Conservation (phyloP, 805 yeast species). For the Henningerozyma blattae region DNA sequence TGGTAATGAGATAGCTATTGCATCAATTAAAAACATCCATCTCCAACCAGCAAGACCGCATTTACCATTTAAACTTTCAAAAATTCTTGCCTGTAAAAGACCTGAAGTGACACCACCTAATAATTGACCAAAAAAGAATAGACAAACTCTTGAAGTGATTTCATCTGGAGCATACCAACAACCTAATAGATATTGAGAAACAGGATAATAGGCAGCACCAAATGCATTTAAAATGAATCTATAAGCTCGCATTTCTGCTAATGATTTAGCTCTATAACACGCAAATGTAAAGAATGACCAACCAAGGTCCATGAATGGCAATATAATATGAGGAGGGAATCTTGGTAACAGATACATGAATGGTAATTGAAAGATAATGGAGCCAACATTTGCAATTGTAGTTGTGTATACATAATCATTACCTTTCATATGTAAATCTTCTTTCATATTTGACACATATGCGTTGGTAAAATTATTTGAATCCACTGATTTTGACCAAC, state of each 20-base stretch:
- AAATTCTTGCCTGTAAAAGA: conserved; percentile 35
- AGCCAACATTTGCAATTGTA: conserved; percentile 49
- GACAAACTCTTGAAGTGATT: conserved; percentile 48
- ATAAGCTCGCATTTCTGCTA: conserved; percentile 43
- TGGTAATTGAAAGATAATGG: conserved; percentile 53
- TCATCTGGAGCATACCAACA: conserved; percentile 51
- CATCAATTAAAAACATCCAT: conserved; percentile 59
- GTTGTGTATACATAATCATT: conserved; percentile 53
- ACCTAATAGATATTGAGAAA: conserved; percentile 47
- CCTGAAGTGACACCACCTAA: conserved; percentile 44
- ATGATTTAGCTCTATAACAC: conserved; percentile 37
- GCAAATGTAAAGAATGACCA: conserved; percentile 62
- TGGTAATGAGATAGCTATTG: conserved; percentile 36
- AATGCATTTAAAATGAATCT: conserved; percentile 58
- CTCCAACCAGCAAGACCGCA: conserved; percentile 47
- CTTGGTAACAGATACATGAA: conserved; percentile 49
- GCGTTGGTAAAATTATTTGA: conserved; percentile 52
- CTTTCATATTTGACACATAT: conserved; percentile 53
- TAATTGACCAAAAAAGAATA: conserved; percentile 43
- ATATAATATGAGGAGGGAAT: conserved; percentile 36
- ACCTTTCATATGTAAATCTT: conserved; percentile 45
- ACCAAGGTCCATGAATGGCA: conserved; percentile 43
- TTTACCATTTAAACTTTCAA: conserved; percentile 29
- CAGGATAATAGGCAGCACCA: conserved; percentile 60
- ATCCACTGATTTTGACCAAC: conserved; percentile 61